These are phyloP conservation scores for Hypseocharis bilobata DNA, from an alignment of 441 rosid species.

Conservation along the genomic window DNA sequence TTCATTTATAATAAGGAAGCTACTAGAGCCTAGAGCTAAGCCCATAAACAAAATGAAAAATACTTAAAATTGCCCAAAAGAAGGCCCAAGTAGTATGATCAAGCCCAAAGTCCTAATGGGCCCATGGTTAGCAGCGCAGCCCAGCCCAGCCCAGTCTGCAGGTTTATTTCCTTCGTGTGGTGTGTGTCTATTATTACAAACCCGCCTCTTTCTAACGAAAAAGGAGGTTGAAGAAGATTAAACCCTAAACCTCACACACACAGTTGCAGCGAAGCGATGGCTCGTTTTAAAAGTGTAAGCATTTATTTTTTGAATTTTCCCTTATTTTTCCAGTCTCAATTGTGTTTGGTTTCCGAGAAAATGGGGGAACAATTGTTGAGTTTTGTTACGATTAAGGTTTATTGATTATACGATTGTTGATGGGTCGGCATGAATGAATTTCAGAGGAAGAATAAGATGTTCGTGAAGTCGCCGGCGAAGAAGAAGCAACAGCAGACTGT, in stretches of 20 bases:
- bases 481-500: slow-evolving; percentile 41
- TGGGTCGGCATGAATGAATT: slow-evolving; percentile 3
- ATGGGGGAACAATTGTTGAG: neutral
- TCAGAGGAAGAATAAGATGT: slow-evolving; percentile 45
- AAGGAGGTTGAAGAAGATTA: neutral
- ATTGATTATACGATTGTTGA: neutral
- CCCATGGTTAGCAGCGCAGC: too few relatives aligned
- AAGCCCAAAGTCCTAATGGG: too few relatives aligned
- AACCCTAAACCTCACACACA: neutral
- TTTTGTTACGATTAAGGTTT: neutral
- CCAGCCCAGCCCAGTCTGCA: too few relatives aligned
- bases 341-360: neutral
- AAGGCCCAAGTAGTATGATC: too few relatives aligned
- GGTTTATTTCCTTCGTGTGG: too few relatives aligned
- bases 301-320: too few relatives aligned
- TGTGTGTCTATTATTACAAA: too few relatives aligned
- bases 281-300: slow-evolving; percentile 50
- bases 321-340: neutral
- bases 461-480: slow-evolving; percentile 44
- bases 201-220: too few relatives aligned
- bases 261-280: slow-evolving; percentile 24
- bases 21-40: too few relatives aligned
- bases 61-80: too few relatives aligned
- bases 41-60: too few relatives aligned
- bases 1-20: too few relatives aligned